Evolutionary conservation across 2,329 filamentous ascomycete genomes (phyloP), one percentile per base, ranked within the genome.

Genomic region (Pseudogymnoascus sp.): DNA sequence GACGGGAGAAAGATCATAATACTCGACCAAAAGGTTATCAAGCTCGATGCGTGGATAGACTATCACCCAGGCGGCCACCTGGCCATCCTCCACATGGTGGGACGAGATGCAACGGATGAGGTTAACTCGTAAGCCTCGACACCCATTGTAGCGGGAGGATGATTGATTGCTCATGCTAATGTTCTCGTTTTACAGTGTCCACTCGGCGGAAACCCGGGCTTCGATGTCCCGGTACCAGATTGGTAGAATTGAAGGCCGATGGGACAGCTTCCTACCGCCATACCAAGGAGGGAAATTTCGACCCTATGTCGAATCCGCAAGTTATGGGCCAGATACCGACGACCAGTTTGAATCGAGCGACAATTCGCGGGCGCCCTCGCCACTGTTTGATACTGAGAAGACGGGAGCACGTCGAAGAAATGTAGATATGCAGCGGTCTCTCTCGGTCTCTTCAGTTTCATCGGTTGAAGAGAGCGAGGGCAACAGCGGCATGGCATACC

Each of bases 21-120:
- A 62, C 81, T 95, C 65, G 86, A 96, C 69, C 82, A 86, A 65
- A 85, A 86, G 70, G 92, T 97, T 8, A 76, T 97, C 68, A 96
- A 92, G 77, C 86, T 91, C 33, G 93, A 97, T 75, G 82, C 88
- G 40, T 99, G 92, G 91, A 78, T 96, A 61, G 85, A 85, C 62
- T 97, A 90, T 72, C 95, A 97, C 72, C 95, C 95, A 11, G 95
- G 95, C 64, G 95, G 95, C 69, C 87, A 93, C 70, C 95, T 92
- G 76, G 85, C 93, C 62, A 96, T 99, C 67, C 80, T 86, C 73
- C 95, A 99, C 73, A 95, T 97, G 91, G 85, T 97, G 65, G 92
- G 92, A 66, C 86, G 89, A 76, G 92, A 96, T 84, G 93, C 91
- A 61, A 97, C 93, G 10, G 93, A 97, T 75, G 95, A 97, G 76